Evolutionary conservation across 352 stramenopile species (phyloP), one percentile per base, ranked within the genome.

Genomic region (Phytopythium oedochilum): DNA sequence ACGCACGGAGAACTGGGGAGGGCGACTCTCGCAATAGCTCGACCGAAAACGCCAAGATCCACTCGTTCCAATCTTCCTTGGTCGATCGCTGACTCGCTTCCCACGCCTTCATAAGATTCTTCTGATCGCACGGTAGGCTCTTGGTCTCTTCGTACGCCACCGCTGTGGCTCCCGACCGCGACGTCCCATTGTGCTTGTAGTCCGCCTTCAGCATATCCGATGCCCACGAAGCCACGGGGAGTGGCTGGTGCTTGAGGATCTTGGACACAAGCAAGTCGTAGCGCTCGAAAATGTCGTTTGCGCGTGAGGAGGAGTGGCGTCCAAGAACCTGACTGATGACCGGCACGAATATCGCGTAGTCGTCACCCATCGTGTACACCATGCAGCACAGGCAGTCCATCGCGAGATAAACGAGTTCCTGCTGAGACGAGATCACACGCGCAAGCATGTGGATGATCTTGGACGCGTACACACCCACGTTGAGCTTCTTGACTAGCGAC

Each of bases 51-150:
- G 91, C 77, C 9, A 97, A 76, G 73, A 99, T 99, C 98, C 98
- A 99, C 66, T 99, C 97, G 54, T 94, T 96, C 97, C 97, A 99
- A 63, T 99, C 97, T 57, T 96, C 86, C 48, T 94, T 94, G 12
- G 83, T 96, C 14, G 78, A 86, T 44, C 84, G 75, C 45, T 96
- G 83, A 11, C 83, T 88, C 38, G 80, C 74, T 42, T 96, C 86
- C 86, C 86, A 96, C 11, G 86, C 86, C 46, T 93, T 92, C 68
- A 89, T 79, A 22, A 96, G 61, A 49, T 92, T 89, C 39, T 78
- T 78, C 57, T 95, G 83, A 46, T 95, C 83, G 50, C 81, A 92
- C 18, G 85, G 85, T 20, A 93, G 57, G 38, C 64, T 88, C 48
- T 90, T 95, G 2, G 73, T 75, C 61, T 94, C 84, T 47, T 93